Evolutionary conservation across 2,329 filamentous ascomycete genomes (phyloP), one percentile per base, ranked within the genome.

Genomic region (Penicillium vulpinum): DNA sequence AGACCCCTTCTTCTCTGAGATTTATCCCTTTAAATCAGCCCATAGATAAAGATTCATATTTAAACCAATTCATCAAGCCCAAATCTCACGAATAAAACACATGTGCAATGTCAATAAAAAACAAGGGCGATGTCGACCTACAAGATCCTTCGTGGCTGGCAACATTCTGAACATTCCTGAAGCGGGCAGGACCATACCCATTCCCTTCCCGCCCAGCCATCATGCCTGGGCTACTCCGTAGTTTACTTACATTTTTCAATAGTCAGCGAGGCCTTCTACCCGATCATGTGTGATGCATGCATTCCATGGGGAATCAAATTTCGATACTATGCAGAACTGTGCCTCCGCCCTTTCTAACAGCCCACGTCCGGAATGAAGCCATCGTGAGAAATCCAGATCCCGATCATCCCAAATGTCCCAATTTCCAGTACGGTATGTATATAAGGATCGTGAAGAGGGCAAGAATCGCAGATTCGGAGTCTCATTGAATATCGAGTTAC

Each of bases 101-200:
- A 31, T 11, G 26, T 13, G 11, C n/a, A 22, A 26, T n/a, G 6
- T 38, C 43, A 39, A 38, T n/a, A n/a, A n/a, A n/a, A n/a, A n/a
- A 22, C 16, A 28, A 16, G 29, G 9, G 15, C n/a, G 26, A 26
- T n/a, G 6, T 38, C 43, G 43, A 38, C 47, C 10, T 47, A 29
- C 61, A 54, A 58, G 35, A 40, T 41, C 50, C 38, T 31, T 50
- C 16, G 59, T 60, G 59, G 61, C 55, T 60, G 59, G 57, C 48
- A 58, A 50, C 62, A 64, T 64, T 62, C 62, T 46, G 38, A 55
- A 47, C 62, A 64, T 64, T 64, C 62, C 49, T 57, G 22, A 40
- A 47, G 53, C 44, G 51, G 47, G 50, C 52, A 8, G 44, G 56
- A 31, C 31, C 33, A 43, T 26, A 33, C n/a, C 18, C 33, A 18